Evolutionary conservation across 2,329 filamentous ascomycete species (phyloP), one percentile per base, ranked within the genome.

Genomic region (Dothideomycetidae sp.): DNA sequence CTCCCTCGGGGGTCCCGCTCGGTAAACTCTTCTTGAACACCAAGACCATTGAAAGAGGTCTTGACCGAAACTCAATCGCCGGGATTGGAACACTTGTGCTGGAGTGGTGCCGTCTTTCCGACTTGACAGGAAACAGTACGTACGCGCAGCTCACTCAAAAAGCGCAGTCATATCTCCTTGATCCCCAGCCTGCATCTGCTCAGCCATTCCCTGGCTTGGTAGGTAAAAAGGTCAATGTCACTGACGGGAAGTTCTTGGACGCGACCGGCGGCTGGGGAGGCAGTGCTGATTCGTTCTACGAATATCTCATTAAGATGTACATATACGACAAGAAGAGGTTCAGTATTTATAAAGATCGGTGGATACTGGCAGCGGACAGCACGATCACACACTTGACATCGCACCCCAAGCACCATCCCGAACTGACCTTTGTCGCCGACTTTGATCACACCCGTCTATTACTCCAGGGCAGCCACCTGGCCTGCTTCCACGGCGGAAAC

Each of bases 231-330:
- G 68, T 93, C 28, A 64, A 74, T 46, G 67, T 83, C 42, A 52
- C 60, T 1, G 73, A 70, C 3, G 84, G 84, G 13, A 49, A 63
- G 5, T 88, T 92, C 47, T 47, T 70, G 10, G 72, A 88, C 50
- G 68, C 68, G 15, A 50, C 47, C 2, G 83, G 85, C 36, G 79
- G 81, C 31, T 93, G 83, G 83, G 70, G 72, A 28, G 82, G 78
- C 35, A 78, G 80, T 5, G 71, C 70, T 18, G 83, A 92, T 55
- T 82, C 75, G 30, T 92, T 78, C 60, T 93, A 92, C 60, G 83
- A 92, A 59, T 92, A 92, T 50, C 70, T 93, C 19, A 78, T 93
- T 56, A 93, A 93, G 64, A 88, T 90, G 81, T 92, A 77, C 50
- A 58, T 88, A 38, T 92, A 92, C 54, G 78, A 88, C 51, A 66